Evolutionary conservation across 352 stramenopile species (phyloP).

Genomic region (Peronospora belbahrii): DNA sequence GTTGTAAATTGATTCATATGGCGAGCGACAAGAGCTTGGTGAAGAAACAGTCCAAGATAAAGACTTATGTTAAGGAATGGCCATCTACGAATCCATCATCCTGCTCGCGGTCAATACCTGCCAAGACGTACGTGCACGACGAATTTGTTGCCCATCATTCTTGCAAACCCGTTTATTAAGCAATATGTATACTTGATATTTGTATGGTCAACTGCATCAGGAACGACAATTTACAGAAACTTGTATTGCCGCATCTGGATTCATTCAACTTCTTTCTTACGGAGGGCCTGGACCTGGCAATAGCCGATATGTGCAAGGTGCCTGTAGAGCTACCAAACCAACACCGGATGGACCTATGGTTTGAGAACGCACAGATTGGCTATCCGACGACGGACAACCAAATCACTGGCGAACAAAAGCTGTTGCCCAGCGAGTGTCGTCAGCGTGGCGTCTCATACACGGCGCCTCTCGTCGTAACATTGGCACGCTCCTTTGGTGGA

Average conservation of each 20-base stretch:
- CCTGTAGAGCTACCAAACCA: conserved; percentile 88
- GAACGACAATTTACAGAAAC: conserved; percentile 78
- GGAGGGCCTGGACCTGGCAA: conserved; percentile 88
- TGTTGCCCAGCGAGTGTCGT: conserved; percentile 92
- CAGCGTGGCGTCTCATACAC: conserved; percentile 96
- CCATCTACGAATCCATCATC: conserved; percentile 78
- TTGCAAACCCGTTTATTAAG: background rate
- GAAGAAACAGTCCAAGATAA: conserved; percentile 44
- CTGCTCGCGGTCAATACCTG: conserved; percentile 57
- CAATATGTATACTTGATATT: conserved; percentile 9
- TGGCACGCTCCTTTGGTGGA: conserved; percentile 73
- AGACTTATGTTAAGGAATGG: conserved; percentile 49
- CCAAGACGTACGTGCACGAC: conserved; percentile 42
- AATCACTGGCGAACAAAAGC: conserved; percentile 77
- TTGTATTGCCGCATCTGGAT: conserved; percentile 95
- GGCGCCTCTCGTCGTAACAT: conserved; percentile 89
- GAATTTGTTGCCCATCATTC: conserved; percentile 14
- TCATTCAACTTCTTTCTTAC: conserved; percentile 98
- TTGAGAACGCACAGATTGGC: conserved; percentile 93
- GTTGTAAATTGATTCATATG: conserved; percentile 18
- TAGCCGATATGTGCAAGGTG: conserved; percentile 87
- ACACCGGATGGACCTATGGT: conserved; percentile 75
- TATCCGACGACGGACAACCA: conserved; percentile 81
- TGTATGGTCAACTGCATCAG: conserved; percentile 22
- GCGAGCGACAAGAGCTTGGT: conserved; percentile 35